These are phyloP conservation scores for Apiotrichum porosum DNA, from an alignment of 1,284 basidiomycete species.

Conservation along the genomic window DNA sequence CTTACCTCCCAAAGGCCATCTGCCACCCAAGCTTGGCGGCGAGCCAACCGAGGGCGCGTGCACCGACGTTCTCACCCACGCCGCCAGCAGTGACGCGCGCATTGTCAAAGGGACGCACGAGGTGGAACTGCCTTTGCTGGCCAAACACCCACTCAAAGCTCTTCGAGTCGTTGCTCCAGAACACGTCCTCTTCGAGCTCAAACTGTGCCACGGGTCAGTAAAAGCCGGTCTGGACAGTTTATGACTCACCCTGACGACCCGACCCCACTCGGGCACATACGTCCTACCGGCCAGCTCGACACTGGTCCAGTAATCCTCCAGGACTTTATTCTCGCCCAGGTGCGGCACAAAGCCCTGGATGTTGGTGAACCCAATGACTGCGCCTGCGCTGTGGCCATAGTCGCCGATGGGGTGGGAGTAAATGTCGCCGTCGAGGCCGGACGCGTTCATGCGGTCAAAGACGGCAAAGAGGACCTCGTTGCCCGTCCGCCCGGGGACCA, in stretches of 20 bases:
- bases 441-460: slow-evolving; percentile 50
- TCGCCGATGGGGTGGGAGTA: slow-evolving; percentile 54
- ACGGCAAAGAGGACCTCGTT: slow-evolving; percentile 53
- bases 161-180: slow-evolving; percentile 49
- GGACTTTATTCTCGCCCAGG: slow-evolving; percentile 14
- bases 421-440: slow-evolving; percentile 54
- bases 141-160: slow-evolving; percentile 55
- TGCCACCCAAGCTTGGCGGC: background rate
- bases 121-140: slow-evolving; percentile 53
- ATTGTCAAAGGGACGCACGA: slow-evolving; percentile 29
- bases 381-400: slow-evolving; percentile 57
- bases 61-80: too few relatives aligned
- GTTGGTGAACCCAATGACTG: slow-evolving; percentile 52
- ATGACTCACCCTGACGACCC: background rate
- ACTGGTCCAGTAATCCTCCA: slow-evolving; percentile 20
- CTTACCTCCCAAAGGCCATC: too few relatives aligned
- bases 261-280: slow-evolving; percentile 54
- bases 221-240: too few relatives aligned
- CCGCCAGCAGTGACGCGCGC: background rate
- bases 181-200: slow-evolving; percentile 54
- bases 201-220: too few relatives aligned
- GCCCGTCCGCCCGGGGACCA: slow-evolving; percentile 53
- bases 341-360: slow-evolving; percentile 11
- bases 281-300: slow-evolving; percentile 56
- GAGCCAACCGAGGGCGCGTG: background rate